Percentiles rank a stretch among this genome's conserved stretches.
These are phyloP conservation scores for Phytophthora palmivora DNA, from an alignment of 352 stramenopile species.

Conservation along the genomic window DNA sequence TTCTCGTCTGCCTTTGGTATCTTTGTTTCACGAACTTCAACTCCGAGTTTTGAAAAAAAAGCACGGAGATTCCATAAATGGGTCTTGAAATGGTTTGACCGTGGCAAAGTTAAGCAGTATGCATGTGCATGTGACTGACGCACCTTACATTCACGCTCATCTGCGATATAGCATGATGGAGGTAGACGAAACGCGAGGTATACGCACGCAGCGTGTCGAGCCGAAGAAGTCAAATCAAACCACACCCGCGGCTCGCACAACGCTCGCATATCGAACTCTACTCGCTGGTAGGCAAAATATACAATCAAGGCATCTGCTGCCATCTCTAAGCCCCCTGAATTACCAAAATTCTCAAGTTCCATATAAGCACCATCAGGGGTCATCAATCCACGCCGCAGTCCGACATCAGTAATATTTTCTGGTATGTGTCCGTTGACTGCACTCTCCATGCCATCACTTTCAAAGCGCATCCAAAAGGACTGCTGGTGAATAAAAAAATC, in stretches of 20 bases:
- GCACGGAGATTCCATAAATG: constrained; percentile 55
- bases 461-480: constrained; percentile 60
- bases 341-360: constrained; percentile 33
- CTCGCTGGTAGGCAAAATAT: constrained; percentile 20
- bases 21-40: constrained; percentile 59
- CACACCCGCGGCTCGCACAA: constrained; percentile 51
- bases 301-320: constrained; percentile 25
- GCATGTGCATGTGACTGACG: constrained; percentile 51
- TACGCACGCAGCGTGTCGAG: constrained; percentile 22
- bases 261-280: constrained; percentile 59
- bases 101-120: constrained; percentile 40
- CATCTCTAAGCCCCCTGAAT: constrained; percentile 22
- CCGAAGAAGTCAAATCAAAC: constrained; percentile 45
- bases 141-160: constrained; percentile 37
- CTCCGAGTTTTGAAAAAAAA: constrained; percentile 53
- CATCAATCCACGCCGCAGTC: constrained; percentile 42
- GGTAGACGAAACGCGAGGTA: constrained; percentile 49
- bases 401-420: constrained; percentile 29
- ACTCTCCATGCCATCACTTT: constrained; percentile 50
- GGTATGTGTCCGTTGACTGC: constrained; percentile 23
- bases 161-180: constrained; percentile 44
- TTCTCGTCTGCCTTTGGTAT: constrained; percentile 26
- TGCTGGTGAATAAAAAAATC: constrained; percentile 39
- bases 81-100: constrained; percentile 12
- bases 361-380: constrained; percentile 41